Evolutionary conservation across 139 green algal species (phyloP), one percentile per base, ranked within the genome.

Genomic region (Coelastrella sp.): DNA sequence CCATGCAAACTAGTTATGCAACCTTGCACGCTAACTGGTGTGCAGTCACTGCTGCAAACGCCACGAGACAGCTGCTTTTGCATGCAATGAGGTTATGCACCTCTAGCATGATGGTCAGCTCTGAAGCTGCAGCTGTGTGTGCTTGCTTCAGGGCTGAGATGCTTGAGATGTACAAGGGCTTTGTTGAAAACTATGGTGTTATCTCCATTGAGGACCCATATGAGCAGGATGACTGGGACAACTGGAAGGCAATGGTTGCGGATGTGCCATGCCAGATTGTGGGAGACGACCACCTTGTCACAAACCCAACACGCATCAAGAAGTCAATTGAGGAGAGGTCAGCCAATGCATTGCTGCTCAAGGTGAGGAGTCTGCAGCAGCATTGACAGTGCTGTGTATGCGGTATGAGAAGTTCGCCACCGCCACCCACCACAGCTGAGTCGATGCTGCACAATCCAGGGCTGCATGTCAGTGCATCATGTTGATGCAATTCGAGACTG

Each of bases 141-240:
- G 8, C 12, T 56, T 57, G 7, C 8, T 85, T 65, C 80, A 95
- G 85, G 15, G 92, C 90, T 84, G 93, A 97, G 93, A 95, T 99
- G 94, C 93, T 98, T 74, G 97, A 98, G 58, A 92, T 99, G 93
- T 99, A 99, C 96, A 96, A 96, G 80, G 93, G 93, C 68, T 98
- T 98, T 92, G 95, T 93, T 89, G 87, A 91, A 70, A 94, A 99
- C 90, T 99, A 98, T 93, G 97, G 97, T 59, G 95, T 99, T 76
- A 93, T 99, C 88, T 97, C 96, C 74, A 99, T 99, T 85, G 98
- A 99, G 95, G 98, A 99, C 92, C 98, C 98, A 90, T 99, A 99
- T 87, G 98, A 99, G 94, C 96, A 99, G 95, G 98, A 99, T 91
- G 98, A 99, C 95, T 99, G 96, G 93, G 98, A 99, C 79, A 85